phyloP scores from a whole-genome alignment of 2,329 filamentous ascomycete genomes.

The Botrytis fragariae region DNA sequence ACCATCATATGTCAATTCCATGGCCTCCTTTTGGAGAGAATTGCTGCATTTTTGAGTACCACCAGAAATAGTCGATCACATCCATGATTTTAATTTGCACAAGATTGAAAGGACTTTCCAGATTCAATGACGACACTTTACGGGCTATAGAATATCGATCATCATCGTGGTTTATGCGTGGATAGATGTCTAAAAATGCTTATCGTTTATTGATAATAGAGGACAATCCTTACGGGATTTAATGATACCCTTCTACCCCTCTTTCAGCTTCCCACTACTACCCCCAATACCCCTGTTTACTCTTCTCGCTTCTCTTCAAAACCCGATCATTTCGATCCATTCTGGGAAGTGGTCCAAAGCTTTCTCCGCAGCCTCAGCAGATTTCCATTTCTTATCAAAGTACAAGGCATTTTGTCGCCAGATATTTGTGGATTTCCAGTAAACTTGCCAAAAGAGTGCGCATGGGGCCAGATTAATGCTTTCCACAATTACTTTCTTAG shows the following conservation, averaged over 20 bases:
- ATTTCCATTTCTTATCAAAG: neutral
- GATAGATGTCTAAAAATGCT: accelerated
- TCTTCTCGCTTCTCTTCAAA: neutral
- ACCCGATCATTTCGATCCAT: neutral
- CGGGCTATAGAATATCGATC: no score
- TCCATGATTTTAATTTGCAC: neutral
- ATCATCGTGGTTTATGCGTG: no score
- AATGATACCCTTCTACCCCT: neutral
- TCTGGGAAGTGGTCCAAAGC: neutral
- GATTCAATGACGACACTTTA: neutral
- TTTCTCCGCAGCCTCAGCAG: neutral
- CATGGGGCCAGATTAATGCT: neutral
- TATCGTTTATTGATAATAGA: neutral
- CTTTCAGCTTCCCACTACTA: no score
- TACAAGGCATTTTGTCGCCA: neutral
- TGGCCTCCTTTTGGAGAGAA: neutral
- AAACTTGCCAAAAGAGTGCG: neutral
- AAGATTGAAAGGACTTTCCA: accelerated
- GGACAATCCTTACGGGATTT: neutral
- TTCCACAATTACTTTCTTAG: neutral
- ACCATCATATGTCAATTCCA: neutral
- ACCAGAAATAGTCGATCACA: neutral
- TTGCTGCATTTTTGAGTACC: neutral
- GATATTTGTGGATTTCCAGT: neutral
- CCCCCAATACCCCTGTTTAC: neutral